Percentiles rank a stretch among this genome's conserved stretches.
phyloP scores from a whole-genome alignment of 2,329 filamentous ascomycete species.

The Sarocladium strictum region DNA sequence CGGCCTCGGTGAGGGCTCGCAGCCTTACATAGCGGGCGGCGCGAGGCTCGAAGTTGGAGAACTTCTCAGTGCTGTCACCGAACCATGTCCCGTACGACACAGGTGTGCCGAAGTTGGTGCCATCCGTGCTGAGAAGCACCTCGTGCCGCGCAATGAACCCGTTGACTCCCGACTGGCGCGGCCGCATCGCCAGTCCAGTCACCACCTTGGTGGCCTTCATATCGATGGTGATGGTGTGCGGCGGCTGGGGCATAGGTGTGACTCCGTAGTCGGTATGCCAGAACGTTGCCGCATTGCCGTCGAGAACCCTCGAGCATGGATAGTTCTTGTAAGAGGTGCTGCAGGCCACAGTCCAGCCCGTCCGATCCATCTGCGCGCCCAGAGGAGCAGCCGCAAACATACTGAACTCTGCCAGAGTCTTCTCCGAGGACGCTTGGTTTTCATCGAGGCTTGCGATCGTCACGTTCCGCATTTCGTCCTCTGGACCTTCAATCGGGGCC shows the following conservation, averaged over 20 bases:
- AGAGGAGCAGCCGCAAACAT: constrained; percentile 11
- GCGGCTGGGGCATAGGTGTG: constrained; percentile 12
- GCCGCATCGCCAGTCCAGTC: constrained; percentile 24
- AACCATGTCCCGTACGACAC: constrained; percentile 24
- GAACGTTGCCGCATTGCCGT: constrained; percentile 21
- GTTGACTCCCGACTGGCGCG: constrained; percentile 19
- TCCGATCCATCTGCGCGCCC: constrained; percentile 10
- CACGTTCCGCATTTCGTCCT: not conserved
- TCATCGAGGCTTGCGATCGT: not conserved
- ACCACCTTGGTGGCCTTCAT: constrained; percentile 20
- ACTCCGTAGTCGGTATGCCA: constrained; percentile 21
- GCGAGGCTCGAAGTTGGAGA: constrained; percentile 25
- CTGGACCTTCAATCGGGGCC: not conserved
- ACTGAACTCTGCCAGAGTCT: not conserved
- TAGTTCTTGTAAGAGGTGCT: constrained; percentile 22
- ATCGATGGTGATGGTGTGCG: constrained; percentile 26
- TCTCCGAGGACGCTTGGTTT: not conserved
- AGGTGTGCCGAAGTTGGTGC: constrained; percentile 18
- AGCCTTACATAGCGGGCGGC: constrained; percentile 24
- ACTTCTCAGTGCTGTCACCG: constrained; percentile 22
- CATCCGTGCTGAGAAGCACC: constrained; percentile 22
- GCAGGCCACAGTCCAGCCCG: constrained; percentile 21
- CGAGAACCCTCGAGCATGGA: constrained; percentile 22
- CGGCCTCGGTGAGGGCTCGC: constrained; percentile 21
- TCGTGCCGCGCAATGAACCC: constrained; percentile 24